phyloP scores from a whole-genome alignment of 2,329 filamentous ascomycete species.

The Colletotrichum brevisporum region DNA sequence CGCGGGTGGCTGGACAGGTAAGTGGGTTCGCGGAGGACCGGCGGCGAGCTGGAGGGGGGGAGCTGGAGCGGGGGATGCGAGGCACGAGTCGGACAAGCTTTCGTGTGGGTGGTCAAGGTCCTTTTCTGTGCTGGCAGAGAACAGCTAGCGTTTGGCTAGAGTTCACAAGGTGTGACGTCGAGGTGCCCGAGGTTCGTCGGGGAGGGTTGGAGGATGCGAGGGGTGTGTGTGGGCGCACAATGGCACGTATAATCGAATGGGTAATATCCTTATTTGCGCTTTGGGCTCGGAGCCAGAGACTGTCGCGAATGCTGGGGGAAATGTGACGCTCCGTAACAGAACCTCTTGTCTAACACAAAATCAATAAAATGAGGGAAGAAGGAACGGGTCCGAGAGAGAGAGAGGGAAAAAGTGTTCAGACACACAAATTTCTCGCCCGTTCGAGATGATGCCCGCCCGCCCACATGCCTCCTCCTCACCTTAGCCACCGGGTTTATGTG shows the following conservation, averaged over 20 bases:
- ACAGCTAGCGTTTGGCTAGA: slow-evolving; percentile 26
- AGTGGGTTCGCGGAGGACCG: too few species aligned
- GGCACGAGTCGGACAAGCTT: slow-evolving; percentile 26
- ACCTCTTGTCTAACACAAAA: slow-evolving; percentile 11
- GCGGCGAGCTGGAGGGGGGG: neutral
- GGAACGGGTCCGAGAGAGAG: neutral
- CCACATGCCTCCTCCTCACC: slow-evolving; percentile 21
- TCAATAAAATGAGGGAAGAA: slow-evolving; percentile 16
- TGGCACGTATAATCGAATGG: slow-evolving; percentile 11
- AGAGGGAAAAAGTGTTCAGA: slow-evolving; percentile 2
- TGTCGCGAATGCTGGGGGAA: slow-evolving; percentile 4
- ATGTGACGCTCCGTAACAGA: slow-evolving; percentile 3
- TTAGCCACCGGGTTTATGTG: slow-evolving; percentile 28
- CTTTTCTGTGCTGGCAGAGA: neutral
- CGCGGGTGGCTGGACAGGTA: neutral
- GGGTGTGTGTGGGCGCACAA: slow-evolving; percentile 33
- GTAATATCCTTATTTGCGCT: slow-evolving; percentile 13
- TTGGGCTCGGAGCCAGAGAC: neutral
- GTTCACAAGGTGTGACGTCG: slow-evolving; percentile 37
- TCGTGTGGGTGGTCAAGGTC: slow-evolving; percentile 17
- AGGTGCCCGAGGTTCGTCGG: slow-evolving; percentile 16
- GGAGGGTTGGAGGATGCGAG: slow-evolving; percentile 26
- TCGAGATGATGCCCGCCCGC: slow-evolving; percentile 3
- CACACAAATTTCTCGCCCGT: slow-evolving; percentile 8
- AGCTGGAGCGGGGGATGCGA: neutral